Base-by-base conservation (phyloP, 2,329 filamentous ascomycete species). In the Clarireedia homoeocarpa region DNA sequence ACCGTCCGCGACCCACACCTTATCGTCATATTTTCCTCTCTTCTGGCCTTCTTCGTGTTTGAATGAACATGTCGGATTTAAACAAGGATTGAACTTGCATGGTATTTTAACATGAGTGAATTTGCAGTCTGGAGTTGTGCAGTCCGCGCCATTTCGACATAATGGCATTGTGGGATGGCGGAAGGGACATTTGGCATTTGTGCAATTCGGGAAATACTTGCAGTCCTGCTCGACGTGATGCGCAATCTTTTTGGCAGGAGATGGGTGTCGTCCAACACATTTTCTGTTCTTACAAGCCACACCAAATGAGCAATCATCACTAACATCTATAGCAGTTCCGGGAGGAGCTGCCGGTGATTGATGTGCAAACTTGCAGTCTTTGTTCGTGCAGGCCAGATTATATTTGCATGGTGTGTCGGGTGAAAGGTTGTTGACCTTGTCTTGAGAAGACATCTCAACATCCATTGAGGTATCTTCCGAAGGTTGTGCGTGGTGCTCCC, bases 201-300 rank as follows among this genome's bases (percentile, higher is more conserved):
- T 86, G 77, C 91, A 96, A 73, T 95, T 89, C 57, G 91, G 90
- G 71, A 83, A 95, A 77, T 91, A 96, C 68, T 87, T 89, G 81
- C 91, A 96, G 67, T 95, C 86, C 70, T 88, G 84, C 70, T 94
- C 88, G 58, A 84, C 80, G 73, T 95, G 88, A 69, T 92, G 89
- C 26, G 85, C 84, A 51, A 82, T 75, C 70, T 84, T 89, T 64
- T 88, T 81, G 5, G 92, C 91, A 1, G 94, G 94, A 6, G 91
- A 96, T 2, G 94, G 94, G 71, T 99, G 94, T 58, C 90, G 88
- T 30, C 82, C 91, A 7, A 88, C 88, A 69, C 94, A 99, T 74
- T 97, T 97, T 66, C 83, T 81, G 77, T 97, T 99, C 74, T 94
- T 95, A 82, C 94, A 99, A 7, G 91, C 91, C 2, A 84, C 90